phyloP scores from a whole-genome alignment of 805 yeast species.

The Schwanniomyces polymorphus region DNA sequence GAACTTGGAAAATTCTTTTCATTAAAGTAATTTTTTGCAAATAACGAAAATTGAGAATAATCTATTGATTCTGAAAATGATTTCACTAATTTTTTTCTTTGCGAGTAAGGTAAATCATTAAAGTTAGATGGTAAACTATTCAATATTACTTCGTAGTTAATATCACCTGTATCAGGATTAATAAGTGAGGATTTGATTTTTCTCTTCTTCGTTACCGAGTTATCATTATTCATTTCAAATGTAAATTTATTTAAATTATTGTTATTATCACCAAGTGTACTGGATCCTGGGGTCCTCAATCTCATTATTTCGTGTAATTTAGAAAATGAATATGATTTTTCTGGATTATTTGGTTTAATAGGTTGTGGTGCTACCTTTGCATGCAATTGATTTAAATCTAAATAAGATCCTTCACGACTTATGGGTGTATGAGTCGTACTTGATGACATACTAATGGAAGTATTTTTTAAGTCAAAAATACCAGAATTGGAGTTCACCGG shows the following conservation, averaged over 20 bases:
- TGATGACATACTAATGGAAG: slow-evolving; percentile 14
- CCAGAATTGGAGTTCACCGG: slow-evolving; percentile 14
- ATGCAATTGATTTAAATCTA: slow-evolving; percentile 42
- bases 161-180: slow-evolving; percentile 22
- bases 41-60: slow-evolving; percentile 42
- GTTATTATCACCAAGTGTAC: background rate
- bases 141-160: slow-evolving; percentile 41
- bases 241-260: slow-evolving; percentile 5
- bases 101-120: slow-evolving; percentile 58
- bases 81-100: slow-evolving; percentile 48
- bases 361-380: slow-evolving; percentile 46
- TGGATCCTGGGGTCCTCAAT: slow-evolving; percentile 12
- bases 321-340: slow-evolving; percentile 13
- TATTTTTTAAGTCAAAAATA: slow-evolving; percentile 2
- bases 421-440: slow-evolving; percentile 22
- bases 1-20: slow-evolving; percentile 21
- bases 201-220: slow-evolving; percentile 18
- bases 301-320: slow-evolving; percentile 24
- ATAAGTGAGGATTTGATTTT: slow-evolving; percentile 20
- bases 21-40: slow-evolving; percentile 35
- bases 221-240: slow-evolving; percentile 7
- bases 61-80: slow-evolving; percentile 40
- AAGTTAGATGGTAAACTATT: slow-evolving; percentile 54
- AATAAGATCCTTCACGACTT: slow-evolving; percentile 35
- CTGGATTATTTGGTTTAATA: slow-evolving; percentile 16